Base-by-base conservation (phyloP, 2,329 filamentous ascomycete species). In the Thielaviopsis euricoi region DNA sequence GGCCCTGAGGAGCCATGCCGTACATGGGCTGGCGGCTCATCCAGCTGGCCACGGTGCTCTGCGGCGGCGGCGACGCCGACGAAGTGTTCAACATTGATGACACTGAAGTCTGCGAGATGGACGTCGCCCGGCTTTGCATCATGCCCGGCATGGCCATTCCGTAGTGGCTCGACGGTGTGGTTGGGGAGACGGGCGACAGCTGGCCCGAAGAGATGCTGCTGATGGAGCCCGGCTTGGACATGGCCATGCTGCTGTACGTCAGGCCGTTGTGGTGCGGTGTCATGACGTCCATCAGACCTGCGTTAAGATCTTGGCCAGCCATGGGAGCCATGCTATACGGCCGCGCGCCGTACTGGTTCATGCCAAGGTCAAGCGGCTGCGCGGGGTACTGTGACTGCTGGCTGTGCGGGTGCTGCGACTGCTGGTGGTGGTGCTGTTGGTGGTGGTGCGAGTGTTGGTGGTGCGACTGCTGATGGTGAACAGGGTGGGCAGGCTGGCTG, bases 1-100 rank as follows among this genome's bases (percentile, higher is more conserved):
- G 40, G n/a, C 22, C 49, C 50, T 59, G 53, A 7, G 57, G 52
- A 22, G 33, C 53, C 21, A 43, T 23, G 2, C 56, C 52, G 52
- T 61, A 58, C 59, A 60, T 60, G 33, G 55, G 2, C 52, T 51
- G 7, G 29, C 51, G 7, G 52, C 22, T 51, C 5, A 52, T 19
- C 59, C 59, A 60, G n/a, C 13, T 33, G 6, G 43, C 52, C 37
- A 43, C 37, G 7, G 37, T 15, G 37, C 37, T n/a, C 37, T 43
- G 37, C 13, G 37, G 37, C 23, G 48, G 22, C 26, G 55, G 52
- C 43, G 56, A 56, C 3, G 59, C 55, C 25, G 59, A 60, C 1
- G 59, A 56, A 23, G 48, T 25, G 59, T 60, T 60, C n/a, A 60
- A 56, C n/a, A 60, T 53, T 10, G 59, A 46, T 12, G 50, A 49